Base-by-base conservation (phyloP, 1,284 basidiomycete genomes). In the Chalciporus sp. region DNA sequence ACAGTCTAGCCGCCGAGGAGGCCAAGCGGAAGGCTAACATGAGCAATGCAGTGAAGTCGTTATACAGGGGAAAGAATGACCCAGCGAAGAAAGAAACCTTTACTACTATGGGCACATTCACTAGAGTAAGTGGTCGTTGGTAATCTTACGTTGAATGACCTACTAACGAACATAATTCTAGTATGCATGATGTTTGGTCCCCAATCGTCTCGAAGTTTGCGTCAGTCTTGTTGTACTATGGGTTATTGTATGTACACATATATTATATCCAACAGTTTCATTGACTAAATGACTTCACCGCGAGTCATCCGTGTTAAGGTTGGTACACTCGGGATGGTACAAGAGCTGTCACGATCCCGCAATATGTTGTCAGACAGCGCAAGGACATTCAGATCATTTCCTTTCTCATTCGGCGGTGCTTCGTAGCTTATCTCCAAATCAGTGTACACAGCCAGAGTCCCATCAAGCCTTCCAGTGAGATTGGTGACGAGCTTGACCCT, bases 21-120 rank as follows among this genome's bases (percentile, higher is more conserved):
- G 82, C 77, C 9, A 90, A 88, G 73, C 78, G 90, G 59, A 90
- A 88, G 69, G 82, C 83, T 2, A 75, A 70, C 9, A 91, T 92
- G 88, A 90, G 82, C 60, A 84, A 82, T 7, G 87, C 87, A 12
- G 81, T 92, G 31, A 86, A 85, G 71, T 87, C 84, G 46, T 62
- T 92, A 49, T 92, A 92, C 65, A 74, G 72, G 31, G 67, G 73
- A 20, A 80, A 78, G 55, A 76, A 80, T 51, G 77, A 77, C 11
- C 67, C 73, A 39, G 77, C 77, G 55, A 77, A 72, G 66, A 88
- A 90, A 65, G 87, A 91, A 72, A 90, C 89, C 8, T 92, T 92
- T 62, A 89, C 88, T 81, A 92, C 90, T 0, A 86, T 85, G 82
- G 83, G 82, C 3, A 92, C 90, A 4, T 92, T 92, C 61, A 92